phyloP scores from a whole-genome alignment of 139 green algal genomes.

The Closterium sp. region DNA sequence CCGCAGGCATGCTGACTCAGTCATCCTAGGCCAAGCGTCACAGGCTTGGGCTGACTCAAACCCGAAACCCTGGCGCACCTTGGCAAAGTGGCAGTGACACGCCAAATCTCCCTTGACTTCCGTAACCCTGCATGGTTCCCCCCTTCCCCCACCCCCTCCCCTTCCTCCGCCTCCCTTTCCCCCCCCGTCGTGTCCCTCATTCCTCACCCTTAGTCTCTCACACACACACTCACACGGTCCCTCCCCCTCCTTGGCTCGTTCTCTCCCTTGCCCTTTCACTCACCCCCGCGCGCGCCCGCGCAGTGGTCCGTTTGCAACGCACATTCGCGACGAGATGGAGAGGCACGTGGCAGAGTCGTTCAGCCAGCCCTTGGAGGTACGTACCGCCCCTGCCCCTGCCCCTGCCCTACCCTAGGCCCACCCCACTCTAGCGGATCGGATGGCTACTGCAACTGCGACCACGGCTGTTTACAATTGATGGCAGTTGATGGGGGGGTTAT shows the following conservation, averaged over 20 bases:
- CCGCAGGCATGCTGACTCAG: background rate
- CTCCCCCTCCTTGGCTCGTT: background rate
- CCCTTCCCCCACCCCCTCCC: background rate
- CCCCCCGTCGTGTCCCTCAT: too few species aligned
- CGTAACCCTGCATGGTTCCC: background rate
- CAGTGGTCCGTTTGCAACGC: slow-evolving; percentile 51
- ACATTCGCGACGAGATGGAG: slow-evolving; percentile 53
- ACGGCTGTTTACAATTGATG: too few species aligned
- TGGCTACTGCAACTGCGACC: too few species aligned
- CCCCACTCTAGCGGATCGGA: too few species aligned
- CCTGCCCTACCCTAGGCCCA: too few species aligned
- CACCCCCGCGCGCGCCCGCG: too few species aligned
- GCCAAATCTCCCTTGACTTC: too few species aligned
- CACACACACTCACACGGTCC: background rate
- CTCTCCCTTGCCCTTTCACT: too few species aligned
- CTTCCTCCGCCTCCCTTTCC: background rate
- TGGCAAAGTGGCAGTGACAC: too few species aligned
- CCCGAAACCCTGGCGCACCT: too few species aligned
- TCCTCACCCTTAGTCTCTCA: background rate
- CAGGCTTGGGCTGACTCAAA: too few species aligned
- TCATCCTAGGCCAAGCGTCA: background rate
- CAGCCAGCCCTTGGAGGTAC: slow-evolving; percentile 33
- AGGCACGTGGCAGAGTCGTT: slow-evolving; percentile 48
- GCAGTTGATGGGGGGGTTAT: too few species aligned
- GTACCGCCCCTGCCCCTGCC: background rate